phyloP scores from a whole-genome alignment of 2,329 filamentous ascomycete species.

The Fusarium tjaetaba region DNA sequence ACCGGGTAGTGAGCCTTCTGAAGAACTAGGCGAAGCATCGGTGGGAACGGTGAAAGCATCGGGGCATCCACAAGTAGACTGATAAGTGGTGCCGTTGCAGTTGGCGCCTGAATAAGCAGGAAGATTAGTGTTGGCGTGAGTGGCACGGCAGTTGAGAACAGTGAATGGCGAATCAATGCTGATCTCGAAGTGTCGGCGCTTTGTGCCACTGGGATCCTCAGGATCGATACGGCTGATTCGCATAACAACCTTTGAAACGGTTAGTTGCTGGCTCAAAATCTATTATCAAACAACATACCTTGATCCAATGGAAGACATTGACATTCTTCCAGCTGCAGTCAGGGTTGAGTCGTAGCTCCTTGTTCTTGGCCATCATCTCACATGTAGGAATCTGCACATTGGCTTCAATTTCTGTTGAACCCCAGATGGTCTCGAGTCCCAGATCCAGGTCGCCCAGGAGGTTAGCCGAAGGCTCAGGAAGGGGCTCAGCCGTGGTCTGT shows the following conservation, averaged over 20 bases:
- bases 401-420: slow-evolving; percentile 93
- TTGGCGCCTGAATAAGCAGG: slow-evolving; percentile 76
- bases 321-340: slow-evolving; percentile 95
- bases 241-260: slow-evolving; percentile 79
- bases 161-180: slow-evolving; percentile 96
- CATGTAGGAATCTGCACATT: slow-evolving; percentile 92
- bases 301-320: slow-evolving; percentile 96
- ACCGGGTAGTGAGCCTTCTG: slow-evolving; percentile 59
- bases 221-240: slow-evolving; percentile 86
- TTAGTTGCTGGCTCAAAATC: not conserved
- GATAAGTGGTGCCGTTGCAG: slow-evolving; percentile 55
- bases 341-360: slow-evolving; percentile 75
- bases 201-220: slow-evolving; percentile 74
- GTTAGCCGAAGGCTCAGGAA: slow-evolving; percentile 71
- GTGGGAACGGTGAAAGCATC: slow-evolving; percentile 61
- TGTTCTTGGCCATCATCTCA: slow-evolving; percentile 82
- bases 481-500: slow-evolving; percentile 50
- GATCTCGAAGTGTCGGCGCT: slow-evolving; percentile 91
- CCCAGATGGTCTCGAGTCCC: slow-evolving; percentile 76
- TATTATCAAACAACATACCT: slow-evolving; percentile 64
- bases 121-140: slow-evolving; percentile 85
- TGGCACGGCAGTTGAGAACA: slow-evolving; percentile 92
- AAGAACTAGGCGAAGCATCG: slow-evolving; percentile 75
- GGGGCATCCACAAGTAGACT: slow-evolving; percentile 64
- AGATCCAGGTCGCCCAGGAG: slow-evolving; percentile 82